Evolutionary conservation across 1,284 basidiomycete genomes (phyloP), one percentile per base, ranked within the genome.

Genomic region (Clitocybe nebularis): DNA sequence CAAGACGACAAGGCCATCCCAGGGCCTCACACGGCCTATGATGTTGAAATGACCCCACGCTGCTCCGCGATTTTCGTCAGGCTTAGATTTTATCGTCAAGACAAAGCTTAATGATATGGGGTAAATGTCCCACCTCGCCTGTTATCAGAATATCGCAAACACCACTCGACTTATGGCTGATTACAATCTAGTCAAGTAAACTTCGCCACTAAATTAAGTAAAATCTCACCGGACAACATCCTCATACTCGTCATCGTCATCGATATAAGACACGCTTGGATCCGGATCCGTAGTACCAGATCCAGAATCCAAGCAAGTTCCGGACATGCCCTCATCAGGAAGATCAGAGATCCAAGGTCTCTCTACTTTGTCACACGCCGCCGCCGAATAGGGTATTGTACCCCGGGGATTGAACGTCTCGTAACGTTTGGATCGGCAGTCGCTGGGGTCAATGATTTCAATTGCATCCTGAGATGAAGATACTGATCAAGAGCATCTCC

Each of bases 131-230:
- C 36, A 72, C 71, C 55, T 71, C 60, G 25, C 74, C 75, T 8
- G 71, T 74, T 41, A 75, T 59, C 43, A 78, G 57, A 25, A 77
- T 72, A 49, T 75, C 75, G 32, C 58, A 59, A 11, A 76, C 60
- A 23, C 67, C 67, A 48, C 66, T 69, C 3, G 53, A 46, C 4
- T 49, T 42, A 39, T 66, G 60, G 26, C 55, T 59, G 39, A 23
- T n/a, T 16, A 40, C 4, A 2, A 30, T 25, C 16, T 7, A 22
- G 40, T 40, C 41, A 39, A 41, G 13, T 14, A 1, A 25, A 3
- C 22, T n/a, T 11, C 13, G 5, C 13, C 32, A 3, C 11, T 29
- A 37, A 7, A 36, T 39, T 28, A 33, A 10, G 8, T 5, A 7
- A 29, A 21, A 23, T 36, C 44, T 35, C 36, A 55, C 53, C 61